Base-by-base conservation (phyloP, 306 rosid species). In the Dalbergia oliveri region DNA sequence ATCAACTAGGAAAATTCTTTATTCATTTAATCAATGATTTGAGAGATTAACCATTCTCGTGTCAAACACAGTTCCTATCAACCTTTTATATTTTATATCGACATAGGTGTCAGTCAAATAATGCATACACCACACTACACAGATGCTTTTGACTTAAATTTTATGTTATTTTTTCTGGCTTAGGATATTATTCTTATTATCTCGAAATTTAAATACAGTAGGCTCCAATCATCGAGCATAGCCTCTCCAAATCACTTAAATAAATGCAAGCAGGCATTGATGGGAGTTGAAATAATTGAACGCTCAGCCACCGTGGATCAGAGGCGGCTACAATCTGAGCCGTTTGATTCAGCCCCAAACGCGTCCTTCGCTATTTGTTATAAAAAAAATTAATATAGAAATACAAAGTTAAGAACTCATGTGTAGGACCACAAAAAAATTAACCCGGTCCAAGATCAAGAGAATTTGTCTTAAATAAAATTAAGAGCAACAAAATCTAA, bases 291-390 rank as follows among this genome's bases (percentile, higher is more conserved):
- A 83, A 85, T 79, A 58, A 71, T 85, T 69, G 83, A 86, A 77
- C 66, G 7, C 68, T 73, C 47, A 3, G 0, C 0, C 34, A 8
- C 94, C 93, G 85, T 89, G 19, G 92, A 91, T 84, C 2, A 34
- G 74, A 78, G 97, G 98, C 97, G 96, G 99, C 98, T 85, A 5
- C 35, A 71, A 73, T 76, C 44, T 64, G 34, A 67, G 39, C 92
- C 95, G 66, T 91, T 50, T 35, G 83, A 83, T 86, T 37, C 6
- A 6, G 58, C 8, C 0, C 33, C 23, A 39, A 76, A 78, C 92
- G 87, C 87, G 90, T 87, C 9, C 16, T 59, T 8, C 73, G 10
- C 71, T 10, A 53, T 53, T 16, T 54, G 4, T 50, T 50, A n/a
- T 50, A 3, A 50, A 3, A 6, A 37, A 37, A 0, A 37, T 4